phyloP scores from a whole-genome alignment of 176 grass and related monocot species.

The Carex kokanica region DNA sequence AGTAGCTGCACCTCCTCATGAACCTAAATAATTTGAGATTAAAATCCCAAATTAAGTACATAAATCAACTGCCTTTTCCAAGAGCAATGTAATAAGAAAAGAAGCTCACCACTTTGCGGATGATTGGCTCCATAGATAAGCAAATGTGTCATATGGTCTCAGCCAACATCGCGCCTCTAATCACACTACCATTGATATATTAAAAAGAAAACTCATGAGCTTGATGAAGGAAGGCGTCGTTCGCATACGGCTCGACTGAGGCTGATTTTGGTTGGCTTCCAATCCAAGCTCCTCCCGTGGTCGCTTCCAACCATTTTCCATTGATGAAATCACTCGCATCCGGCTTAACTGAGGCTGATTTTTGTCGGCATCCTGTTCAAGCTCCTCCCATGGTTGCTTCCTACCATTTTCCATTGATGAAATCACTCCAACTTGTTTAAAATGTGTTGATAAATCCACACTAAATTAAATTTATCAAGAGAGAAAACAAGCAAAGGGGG shows the following conservation, averaged over 20 bases:
- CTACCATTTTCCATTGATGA: not conserved
- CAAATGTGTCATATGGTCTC: slow-evolving; percentile 49
- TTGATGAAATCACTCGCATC: not conserved
- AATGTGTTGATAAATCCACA: no score
- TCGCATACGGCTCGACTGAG: not conserved
- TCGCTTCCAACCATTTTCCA: slow-evolving; percentile 2
- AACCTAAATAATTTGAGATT: slow-evolving; percentile 41
- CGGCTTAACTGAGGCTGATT: not conserved
- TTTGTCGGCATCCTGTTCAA: not conserved
- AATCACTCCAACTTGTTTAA: no score
- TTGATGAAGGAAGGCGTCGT: not conserved
- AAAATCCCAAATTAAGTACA: slow-evolving; percentile 26
- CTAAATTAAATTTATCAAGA: no score
- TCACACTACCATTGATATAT: slow-evolving; percentile 12
- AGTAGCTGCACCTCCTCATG: slow-evolving; percentile 83
- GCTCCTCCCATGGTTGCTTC: not conserved
- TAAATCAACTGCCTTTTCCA: not conserved
- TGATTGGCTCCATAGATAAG: slow-evolving; percentile 71
- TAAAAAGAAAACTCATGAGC: not conserved
- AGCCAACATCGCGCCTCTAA: slow-evolving; percentile 19
- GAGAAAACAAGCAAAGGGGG: no score
- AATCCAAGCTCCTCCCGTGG: not conserved
- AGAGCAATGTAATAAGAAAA: not conserved
- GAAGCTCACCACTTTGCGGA: slow-evolving; percentile 68
- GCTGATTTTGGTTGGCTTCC: not conserved